Evolutionary conservation across 495 filamentous ascomycete species (phyloP), one percentile per base, ranked within the genome.

Genomic region (Opeltia flavorubescens): DNA sequence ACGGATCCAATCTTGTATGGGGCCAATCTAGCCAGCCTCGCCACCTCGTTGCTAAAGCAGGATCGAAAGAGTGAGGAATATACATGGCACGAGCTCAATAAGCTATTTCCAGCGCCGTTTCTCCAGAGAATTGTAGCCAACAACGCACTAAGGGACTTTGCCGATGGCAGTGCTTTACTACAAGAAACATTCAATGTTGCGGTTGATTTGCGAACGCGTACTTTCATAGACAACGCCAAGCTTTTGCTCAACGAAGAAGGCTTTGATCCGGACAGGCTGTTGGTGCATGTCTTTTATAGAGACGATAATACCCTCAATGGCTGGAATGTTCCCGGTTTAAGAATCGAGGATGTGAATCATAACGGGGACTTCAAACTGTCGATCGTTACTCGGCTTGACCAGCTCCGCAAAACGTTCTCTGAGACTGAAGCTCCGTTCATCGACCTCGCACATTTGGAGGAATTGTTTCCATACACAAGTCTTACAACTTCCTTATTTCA

Each of bases 21-120:
- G 7, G 64, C 66, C n/a, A 71, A 71, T 51, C 36, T 71, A 27
- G 57, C 63, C n/a, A 47, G 52, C 1, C 50, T 69, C n/a, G 52
- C 58, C 3, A 64, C 53, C 38, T 49, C 31, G 11, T 49, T 62
- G 15, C 47, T 69, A 11, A 42, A 43, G 2, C 45, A 53, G 25
- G 29, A 17, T 27, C 23, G 43, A 26, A 45, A 60, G 8, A 33
- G 43, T n/a, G 49, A 26, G 2, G 52, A 48, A 27, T 29, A 49
- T 9, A 38, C 50, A 1, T 30, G 62, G 12, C 46, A 50, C n/a
- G 45, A 54, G 3, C 50, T 68, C 5, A 59, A 65, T 42, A 47
- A 39, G 9, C 51, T 20, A 7, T 71, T 68, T 50, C 62, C 66
- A 6, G 26, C 30, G 29, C 45, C 48, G 3, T 68, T 68, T 41